phyloP scores from a whole-genome alignment of 2,329 filamentous ascomycete species.

The Colletotrichum musae region DNA sequence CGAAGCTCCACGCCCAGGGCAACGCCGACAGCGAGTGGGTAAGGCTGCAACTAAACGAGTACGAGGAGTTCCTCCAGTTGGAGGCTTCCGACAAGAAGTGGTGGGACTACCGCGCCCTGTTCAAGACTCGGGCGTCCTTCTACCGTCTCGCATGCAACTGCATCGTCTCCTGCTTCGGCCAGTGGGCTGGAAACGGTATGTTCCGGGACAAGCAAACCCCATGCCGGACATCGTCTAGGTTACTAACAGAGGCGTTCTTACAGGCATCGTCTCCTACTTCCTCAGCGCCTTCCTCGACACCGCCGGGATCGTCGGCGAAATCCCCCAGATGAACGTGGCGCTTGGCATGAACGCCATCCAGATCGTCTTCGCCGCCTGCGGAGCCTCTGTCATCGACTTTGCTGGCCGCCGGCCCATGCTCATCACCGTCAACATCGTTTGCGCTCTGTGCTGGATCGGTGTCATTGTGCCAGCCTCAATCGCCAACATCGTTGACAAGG shows the following conservation, averaged over 20 bases:
- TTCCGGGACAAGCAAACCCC: no score
- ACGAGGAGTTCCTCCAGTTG: conserved; percentile 56
- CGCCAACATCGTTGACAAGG: conserved; percentile 49
- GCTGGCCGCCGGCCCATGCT: conserved; percentile 67
- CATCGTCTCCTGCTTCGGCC: conserved; percentile 60
- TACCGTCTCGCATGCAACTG: conserved; percentile 62
- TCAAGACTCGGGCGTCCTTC: conserved; percentile 53
- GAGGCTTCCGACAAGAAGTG: conserved; percentile 62
- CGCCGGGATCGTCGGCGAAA: conserved; percentile 59
- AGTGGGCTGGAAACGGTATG: conserved; percentile 59
- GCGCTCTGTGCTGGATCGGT: conserved; percentile 63
- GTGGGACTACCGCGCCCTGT: conserved; percentile 64
- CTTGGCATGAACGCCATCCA: conserved; percentile 64
- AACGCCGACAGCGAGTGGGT: conserved; percentile 53
- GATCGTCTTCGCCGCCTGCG: conserved; percentile 62
- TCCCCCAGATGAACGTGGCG: conserved; percentile 61
- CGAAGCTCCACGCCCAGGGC: conserved; percentile 60
- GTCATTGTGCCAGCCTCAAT: conserved; percentile 61
- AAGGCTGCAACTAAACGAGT: conserved; percentile 57
- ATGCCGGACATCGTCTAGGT: no score
- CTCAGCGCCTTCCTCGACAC: conserved; percentile 64
- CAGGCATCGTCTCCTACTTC: conserved; percentile 62
- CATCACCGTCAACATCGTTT: conserved; percentile 60
- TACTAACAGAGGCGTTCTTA: no score
- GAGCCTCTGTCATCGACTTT: conserved; percentile 63